Base-by-base conservation (phyloP, 441 rosid species). In the Codiaeum variegatum region DNA sequence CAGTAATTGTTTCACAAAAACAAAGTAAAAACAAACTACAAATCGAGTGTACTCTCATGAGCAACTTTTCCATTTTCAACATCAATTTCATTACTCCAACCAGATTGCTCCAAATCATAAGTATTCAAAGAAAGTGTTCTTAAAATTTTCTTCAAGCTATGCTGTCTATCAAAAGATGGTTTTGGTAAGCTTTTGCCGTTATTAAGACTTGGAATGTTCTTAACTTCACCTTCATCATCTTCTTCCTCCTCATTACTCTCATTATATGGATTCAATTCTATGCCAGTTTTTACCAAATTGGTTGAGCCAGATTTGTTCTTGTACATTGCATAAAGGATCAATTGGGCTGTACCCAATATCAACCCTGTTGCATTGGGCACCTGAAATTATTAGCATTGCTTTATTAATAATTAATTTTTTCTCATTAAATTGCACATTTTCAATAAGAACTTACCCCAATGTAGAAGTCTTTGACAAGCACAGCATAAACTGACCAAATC, bases 401-500 rank as follows among this genome's bases (percentile, higher is more conserved):
- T 49, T 16, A 19, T 21, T 4, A 18, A 49, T 49, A 49, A 49
- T 49, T 12, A 52, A 52, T 52, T 18, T n/a, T 7, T 18, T 8
- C 4, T 2, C 0, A 0, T 15, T 38, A 12, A 38, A 38, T 38
- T 38, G 42, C 42, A 38, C 42, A 38, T 8, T 38, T 38, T 38
- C 11, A 38, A 38, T 10, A 36, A 40, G 12, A 55, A 81, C 83
- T 81, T 66, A 85, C 91, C 62, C 84, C 86, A 23, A 86, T 77
- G 28, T 78, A 88, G 58, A 77, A 65, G 68, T 88, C 91, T 52
- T 78, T 77, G 32, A 85, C 84, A 38, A 85, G 86, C 26, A 78
- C 3, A 0, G 93, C 70, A 42, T 88, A 88, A 76, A 62, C 51
- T 0, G 83, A 81, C 91, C 93, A 88, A 13, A 79, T 65, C 16